Evolutionary conservation across 306 rosid genomes (phyloP).

Genomic region (Gynostemma pentaphyllum): DNA sequence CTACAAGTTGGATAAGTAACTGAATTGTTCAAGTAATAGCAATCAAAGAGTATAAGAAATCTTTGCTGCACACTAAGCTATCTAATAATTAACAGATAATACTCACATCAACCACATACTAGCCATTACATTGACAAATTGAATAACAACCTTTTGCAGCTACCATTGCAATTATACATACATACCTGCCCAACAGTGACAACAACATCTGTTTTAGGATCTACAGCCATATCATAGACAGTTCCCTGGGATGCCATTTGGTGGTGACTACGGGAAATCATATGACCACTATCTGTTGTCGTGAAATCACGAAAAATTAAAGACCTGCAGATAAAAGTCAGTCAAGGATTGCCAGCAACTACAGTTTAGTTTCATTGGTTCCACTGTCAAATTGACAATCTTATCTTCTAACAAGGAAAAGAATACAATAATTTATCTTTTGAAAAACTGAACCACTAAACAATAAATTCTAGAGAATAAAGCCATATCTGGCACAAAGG

Average conservation of each 20-base stretch:
- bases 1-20: slow-evolving; percentile 25
- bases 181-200: slow-evolving; percentile 77
- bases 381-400: background rate
- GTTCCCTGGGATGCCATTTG: slow-evolving; percentile 57
- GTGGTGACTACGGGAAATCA: slow-evolving; percentile 30
- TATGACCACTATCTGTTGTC: slow-evolving; percentile 26
- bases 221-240: slow-evolving; percentile 66
- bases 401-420: background rate
- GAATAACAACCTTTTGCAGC: background rate
- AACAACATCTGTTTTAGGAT: slow-evolving; percentile 35
- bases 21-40: slow-evolving; percentile 5
- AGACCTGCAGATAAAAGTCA: slow-evolving; percentile 31
- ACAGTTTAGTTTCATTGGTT: background rate
- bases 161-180: background rate
- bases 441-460: background rate
- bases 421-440: background rate
- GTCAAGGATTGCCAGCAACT: background rate
- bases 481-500: background rate
- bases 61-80: background rate
- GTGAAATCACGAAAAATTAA: slow-evolving; percentile 45
- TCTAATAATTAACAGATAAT: background rate
- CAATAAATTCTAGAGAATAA: background rate
- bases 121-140: background rate
- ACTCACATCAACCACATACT: background rate
- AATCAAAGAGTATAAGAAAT: slow-evolving; percentile 9